A percentile compares a stretch with the other conserved stretches of the same genome.
Conservation (phyloP, 2,329 filamentous ascomycete genomes). For the Pseudogymnoascus sp. region DNA sequence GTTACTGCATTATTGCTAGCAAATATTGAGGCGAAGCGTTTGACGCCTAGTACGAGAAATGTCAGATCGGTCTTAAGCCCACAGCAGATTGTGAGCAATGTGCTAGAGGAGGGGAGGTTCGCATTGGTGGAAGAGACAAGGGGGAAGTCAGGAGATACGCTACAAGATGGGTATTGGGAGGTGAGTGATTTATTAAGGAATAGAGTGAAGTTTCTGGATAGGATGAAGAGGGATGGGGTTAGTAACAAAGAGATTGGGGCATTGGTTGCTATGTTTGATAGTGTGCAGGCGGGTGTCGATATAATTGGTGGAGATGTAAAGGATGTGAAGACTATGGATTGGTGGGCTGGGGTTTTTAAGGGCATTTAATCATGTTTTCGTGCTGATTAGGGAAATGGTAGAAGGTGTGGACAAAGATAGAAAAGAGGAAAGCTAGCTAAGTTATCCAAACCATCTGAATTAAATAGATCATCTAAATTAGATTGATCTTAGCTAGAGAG, state of each 20-base stretch:
- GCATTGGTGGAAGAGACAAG: conserved; percentile 29
- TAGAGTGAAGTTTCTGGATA: conserved; percentile 26
- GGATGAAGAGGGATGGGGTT: conserved; percentile 26
- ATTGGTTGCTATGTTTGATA: conserved; percentile 23
- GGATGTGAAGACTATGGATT: conserved; percentile 35
- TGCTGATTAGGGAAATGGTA: background rate
- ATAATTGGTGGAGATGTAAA: conserved; percentile 22
- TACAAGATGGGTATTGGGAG: conserved; percentile 43
- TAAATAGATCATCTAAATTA: background rate
- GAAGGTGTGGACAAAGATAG: background rate
- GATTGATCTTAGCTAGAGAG: background rate
- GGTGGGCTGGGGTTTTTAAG: conserved; percentile 29
- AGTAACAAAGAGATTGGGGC: conserved; percentile 26
- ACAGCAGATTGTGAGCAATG: conserved; percentile 32
- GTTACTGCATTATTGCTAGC: conserved; percentile 41
- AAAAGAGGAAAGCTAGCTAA: background rate
- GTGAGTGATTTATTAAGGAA: conserved; percentile 27
- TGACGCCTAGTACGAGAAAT: conserved; percentile 35
- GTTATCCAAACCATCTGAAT: background rate
- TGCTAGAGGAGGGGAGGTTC: conserved; percentile 31
- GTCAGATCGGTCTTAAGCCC: conserved; percentile 40
- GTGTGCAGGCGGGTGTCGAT: conserved; percentile 12
- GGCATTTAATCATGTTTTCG: background rate
- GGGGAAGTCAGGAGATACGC: conserved; percentile 31
- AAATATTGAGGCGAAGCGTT: conserved; percentile 36